These are phyloP conservation scores for Oryza brachyantha DNA, from an alignment of 176 grass and related monocot species.

Conservation along the genomic window DNA sequence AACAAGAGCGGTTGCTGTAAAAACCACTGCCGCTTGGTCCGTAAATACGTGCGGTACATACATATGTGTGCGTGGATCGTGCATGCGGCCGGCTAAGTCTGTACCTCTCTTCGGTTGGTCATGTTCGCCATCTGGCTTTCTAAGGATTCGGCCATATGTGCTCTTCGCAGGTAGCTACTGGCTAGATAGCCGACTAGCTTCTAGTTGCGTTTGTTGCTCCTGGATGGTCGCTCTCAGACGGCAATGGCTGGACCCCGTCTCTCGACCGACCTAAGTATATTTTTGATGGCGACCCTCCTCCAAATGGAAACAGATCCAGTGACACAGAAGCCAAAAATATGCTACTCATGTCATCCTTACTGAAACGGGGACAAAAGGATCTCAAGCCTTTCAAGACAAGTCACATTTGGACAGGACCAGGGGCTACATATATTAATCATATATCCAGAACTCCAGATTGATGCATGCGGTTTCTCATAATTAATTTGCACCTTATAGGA, in stretches of 20 bases:
- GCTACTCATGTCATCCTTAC: conserved; percentile 26
- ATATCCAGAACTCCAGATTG: not conserved
- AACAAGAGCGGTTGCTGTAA: not conserved
- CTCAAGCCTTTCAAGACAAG: conserved; percentile 41
- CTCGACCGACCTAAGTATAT: conserved; percentile 63
- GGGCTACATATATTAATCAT: not conserved
- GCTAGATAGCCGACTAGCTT: conserved; percentile 25
- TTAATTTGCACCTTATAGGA: not conserved
- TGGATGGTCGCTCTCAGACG: conserved; percentile 23
- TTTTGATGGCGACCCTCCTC: conserved; percentile 60
- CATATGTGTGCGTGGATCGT: too few species aligned
- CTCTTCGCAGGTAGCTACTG: not conserved
- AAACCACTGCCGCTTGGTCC: not conserved
- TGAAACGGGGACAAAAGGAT: conserved; percentile 22
- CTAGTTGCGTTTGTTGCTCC: not conserved
- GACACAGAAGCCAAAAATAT: conserved; percentile 37
- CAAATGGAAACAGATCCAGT: conserved; percentile 51
- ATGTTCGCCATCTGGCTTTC: not conserved
- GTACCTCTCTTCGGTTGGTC: not conserved
- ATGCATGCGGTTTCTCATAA: not conserved
- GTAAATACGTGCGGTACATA: too few species aligned
- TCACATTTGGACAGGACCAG: conserved; percentile 9
- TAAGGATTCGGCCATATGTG: not conserved
- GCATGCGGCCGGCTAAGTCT: too few species aligned
- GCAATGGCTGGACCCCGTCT: conserved; percentile 16